These are phyloP conservation scores for Citrullus mucosospermus DNA, from an alignment of 306 rosid genomes.

Conservation along the genomic window DNA sequence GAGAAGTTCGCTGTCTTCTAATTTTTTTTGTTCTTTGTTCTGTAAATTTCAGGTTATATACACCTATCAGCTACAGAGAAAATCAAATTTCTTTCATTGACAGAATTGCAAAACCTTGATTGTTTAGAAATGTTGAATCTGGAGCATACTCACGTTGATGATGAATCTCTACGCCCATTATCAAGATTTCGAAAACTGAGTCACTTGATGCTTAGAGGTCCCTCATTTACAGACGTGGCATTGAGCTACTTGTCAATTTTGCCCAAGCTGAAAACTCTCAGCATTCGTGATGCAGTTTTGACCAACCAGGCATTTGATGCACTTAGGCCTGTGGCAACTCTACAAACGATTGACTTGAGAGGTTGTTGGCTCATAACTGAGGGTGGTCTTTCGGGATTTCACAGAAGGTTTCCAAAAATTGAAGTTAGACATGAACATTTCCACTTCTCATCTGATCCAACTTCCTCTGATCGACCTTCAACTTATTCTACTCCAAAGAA, in stretches of 20 bases:
- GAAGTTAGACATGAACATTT: constrained; percentile 57
- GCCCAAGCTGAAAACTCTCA: constrained; percentile 47
- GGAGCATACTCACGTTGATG: constrained; percentile 48
- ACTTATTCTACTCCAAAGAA: constrained; percentile 29
- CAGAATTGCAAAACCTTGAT: constrained; percentile 36
- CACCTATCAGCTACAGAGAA: constrained; percentile 17
- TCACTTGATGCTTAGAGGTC: constrained; percentile 40
- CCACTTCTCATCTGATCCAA: constrained; percentile 21
- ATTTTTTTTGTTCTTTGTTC: neutral
- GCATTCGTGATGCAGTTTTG: constrained; percentile 56
- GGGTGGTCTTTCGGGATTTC: constrained; percentile 35
- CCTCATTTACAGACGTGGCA: constrained; percentile 50
- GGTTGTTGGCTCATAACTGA: constrained; percentile 87
- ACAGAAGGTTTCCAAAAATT: constrained; percentile 50
- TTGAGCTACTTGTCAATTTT: constrained; percentile 49
- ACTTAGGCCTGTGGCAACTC: constrained; percentile 41
- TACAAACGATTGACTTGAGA: constrained; percentile 49
- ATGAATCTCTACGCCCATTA: constrained; percentile 39
- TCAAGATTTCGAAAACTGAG: constrained; percentile 44
- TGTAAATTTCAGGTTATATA: constrained; percentile 36
- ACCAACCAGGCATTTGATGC: constrained; percentile 49
- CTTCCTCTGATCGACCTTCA: constrained; percentile 20
- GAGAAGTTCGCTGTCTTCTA: neutral
- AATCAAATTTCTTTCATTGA: constrained; percentile 27
- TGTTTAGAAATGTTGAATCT: constrained; percentile 54